Percentiles rank a stretch among this genome's conserved stretches.
phyloP scores from a whole-genome alignment of 2,329 filamentous ascomycete genomes.

The Mollisia scopiformis region DNA sequence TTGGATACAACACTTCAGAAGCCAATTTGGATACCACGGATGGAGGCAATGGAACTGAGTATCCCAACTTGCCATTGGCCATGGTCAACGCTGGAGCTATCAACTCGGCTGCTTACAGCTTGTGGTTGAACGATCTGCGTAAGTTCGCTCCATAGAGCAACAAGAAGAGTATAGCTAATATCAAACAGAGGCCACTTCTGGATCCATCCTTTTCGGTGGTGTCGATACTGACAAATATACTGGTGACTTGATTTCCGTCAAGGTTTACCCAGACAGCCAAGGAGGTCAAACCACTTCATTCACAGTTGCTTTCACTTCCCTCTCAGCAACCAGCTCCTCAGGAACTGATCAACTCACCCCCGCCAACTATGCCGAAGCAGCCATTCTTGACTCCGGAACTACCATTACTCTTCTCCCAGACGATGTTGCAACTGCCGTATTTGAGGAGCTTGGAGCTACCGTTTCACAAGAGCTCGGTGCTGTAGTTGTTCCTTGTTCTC shows the following conservation, averaged over 20 bases:
- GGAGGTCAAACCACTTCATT: conserved; percentile 30
- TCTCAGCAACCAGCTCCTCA: conserved; percentile 34
- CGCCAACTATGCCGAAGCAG: conserved; percentile 44
- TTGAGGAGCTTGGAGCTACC: conserved; percentile 48
- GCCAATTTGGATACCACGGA: conserved; percentile 52
- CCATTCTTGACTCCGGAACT: conserved; percentile 68
- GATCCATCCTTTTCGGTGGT: conserved; percentile 48
- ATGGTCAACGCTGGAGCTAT: conserved; percentile 46
- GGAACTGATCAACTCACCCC: conserved; percentile 43
- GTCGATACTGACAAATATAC: conserved; percentile 49
- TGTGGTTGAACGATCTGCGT: conserved; percentile 42
- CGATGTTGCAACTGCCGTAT: conserved; percentile 51
- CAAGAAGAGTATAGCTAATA: conserved; percentile 14
- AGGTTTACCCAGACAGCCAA: conserved; percentile 30
- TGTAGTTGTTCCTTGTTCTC: conserved; percentile 52
- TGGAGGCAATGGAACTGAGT: conserved; percentile 45
- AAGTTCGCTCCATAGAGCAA: conserved; percentile 13
- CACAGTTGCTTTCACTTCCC: conserved; percentile 37
- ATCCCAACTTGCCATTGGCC: conserved; percentile 35
- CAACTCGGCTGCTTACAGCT: conserved; percentile 44
- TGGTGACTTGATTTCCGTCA: conserved; percentile 40
- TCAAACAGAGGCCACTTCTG: conserved; percentile 32
- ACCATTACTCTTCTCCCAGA: conserved; percentile 69
- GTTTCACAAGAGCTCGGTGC: conserved; percentile 46
- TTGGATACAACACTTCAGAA: conserved; percentile 52